These are phyloP conservation scores for Fusarium nematophilum DNA, from an alignment of 2,329 filamentous ascomycete genomes.

Conservation along the genomic window DNA sequence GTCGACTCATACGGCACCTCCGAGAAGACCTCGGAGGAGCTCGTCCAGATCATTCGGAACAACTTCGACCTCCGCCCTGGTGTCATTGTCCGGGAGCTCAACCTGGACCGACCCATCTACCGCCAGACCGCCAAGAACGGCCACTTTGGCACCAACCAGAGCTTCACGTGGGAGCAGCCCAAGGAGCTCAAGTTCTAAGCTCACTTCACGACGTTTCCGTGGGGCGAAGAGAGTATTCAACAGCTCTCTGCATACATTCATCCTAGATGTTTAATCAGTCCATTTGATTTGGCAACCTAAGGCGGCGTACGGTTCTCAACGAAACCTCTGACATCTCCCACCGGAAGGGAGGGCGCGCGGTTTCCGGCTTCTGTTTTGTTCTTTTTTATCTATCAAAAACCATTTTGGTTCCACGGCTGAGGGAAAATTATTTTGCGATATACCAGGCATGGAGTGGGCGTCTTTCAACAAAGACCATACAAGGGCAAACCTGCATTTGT, in stretches of 20 bases:
- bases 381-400: conserved; percentile 36
- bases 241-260: conserved; percentile 50
- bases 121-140: conserved; percentile 99
- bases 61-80: conserved; percentile 99
- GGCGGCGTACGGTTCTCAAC: conserved; percentile 61
- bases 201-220: conserved; percentile 26
- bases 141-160: conserved; percentile 97
- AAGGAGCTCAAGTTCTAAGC: conserved; percentile 92
- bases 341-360: conserved; percentile 48
- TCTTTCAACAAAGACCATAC: conserved; percentile 61
- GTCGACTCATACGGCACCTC: conserved; percentile 98
- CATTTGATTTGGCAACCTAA: conserved; percentile 51
- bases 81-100: conserved; percentile 98
- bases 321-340: conserved; percentile 55
- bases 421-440: conserved; percentile 48
- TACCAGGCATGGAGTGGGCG: conserved; percentile 53
- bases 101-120: conserved; percentile 97
- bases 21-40: conserved; percentile 86
- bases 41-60: conserved; percentile 91
- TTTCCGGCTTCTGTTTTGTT: conserved; percentile 51
- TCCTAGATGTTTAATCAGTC: conserved; percentile 53
- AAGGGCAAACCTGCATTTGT: conserved; percentile 53
- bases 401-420: conserved; percentile 41
- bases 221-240: conserved; percentile 54
- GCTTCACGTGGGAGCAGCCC: conserved; percentile 98